Base-by-base conservation (phyloP, 495 filamentous ascomycete species). In the Lasiosphaeris hirsuta region DNA sequence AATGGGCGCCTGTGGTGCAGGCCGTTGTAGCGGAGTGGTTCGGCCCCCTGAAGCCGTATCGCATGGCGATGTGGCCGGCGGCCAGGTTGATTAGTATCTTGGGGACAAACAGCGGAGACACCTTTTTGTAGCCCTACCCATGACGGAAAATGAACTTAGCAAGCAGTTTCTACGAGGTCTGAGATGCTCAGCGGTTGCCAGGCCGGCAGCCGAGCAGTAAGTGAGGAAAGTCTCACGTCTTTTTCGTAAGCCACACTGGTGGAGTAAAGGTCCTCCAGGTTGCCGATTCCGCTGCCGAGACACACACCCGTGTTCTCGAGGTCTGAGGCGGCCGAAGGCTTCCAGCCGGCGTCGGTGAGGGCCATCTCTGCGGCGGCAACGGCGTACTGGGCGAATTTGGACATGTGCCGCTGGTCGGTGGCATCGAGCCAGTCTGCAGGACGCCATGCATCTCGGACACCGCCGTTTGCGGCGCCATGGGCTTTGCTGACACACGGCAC, bases 211-310 rank as follows among this genome's bases (percentile, higher is more conserved):
- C 30, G 44, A 13, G 14, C 9, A 17, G 38, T 11, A 15, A 35
- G n/a, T 46, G 36, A 43, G 17, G 52, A 10, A 50, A 74, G 43
- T 40, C 83, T 75, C 61, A 91, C 91, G 58, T 86, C 84, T 75
- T 83, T 80, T 39, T 88, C 80, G 72, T 87, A 95, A 2, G 82
- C 82, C 42, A 96, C 67, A 41, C 88, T 90, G 1, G 91, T 93
- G 57, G 86, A 73, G 71, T 93, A 96, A 8, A 94, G 81, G 61
- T 96, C 91, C 18, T 95, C 88, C 38, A 98, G 81, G 67, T 90
- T 96, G 7, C 94, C 94, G 65, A 98, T 97, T 3, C 94, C 94
- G 44, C 91, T 96, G n/a, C 94, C 94, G 14, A 98, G 74, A 65
- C 92, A 96, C 6, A 97, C 86, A 1, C 94, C 94, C 75, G 91